Evolutionary conservation across 331 rosid genomes (phyloP), one percentile per base, ranked within the genome.

Genomic region (Spiraea crenata): DNA sequence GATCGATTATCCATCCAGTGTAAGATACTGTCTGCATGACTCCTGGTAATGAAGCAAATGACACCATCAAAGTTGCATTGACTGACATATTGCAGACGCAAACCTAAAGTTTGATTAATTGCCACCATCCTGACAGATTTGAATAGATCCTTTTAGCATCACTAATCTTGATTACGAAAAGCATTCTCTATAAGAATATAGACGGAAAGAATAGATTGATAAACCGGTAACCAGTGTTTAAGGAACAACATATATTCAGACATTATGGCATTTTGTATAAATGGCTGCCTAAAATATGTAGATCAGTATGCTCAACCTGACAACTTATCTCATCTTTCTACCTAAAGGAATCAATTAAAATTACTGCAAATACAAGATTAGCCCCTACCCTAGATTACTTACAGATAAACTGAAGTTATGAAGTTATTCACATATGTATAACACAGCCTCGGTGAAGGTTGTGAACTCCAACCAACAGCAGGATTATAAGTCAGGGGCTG

Each of bases 391-490:
- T 69, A 83, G 65, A 82, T 84, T 79, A 74, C 83, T 25, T 25
- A 79, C 59, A 67, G 70, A 79, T 79, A 67, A 48, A 77, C 76
- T 69, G 65, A 60, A 69, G 63, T 80, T 88, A 91, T 69, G 65
- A 60, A 69, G 63, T 80, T 88, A 91, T 87, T 80, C 85, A 80
- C 88, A 84, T 85, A 55, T 74, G 61, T 40, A 80, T 59, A 80
- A 65, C 80, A 79, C 56, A 58, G 79, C 82, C 80, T 70, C 77
- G 49, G 57, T 79, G 82, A 77, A 77, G 77, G 61, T 64, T 51
- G 78, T 66, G 67, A 75, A 68, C 77, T 79, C 68, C 16, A 57
- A 57, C 41, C 55, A 52, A 48, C 60, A 62, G 20, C 40, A 44
- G 52, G 74, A 63, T 49, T 55, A 58, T 57, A 77, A 46, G 12